These are phyloP conservation scores for Neurospora terricola DNA, from an alignment of 495 filamentous ascomycete species.

Conservation along the genomic window DNA sequence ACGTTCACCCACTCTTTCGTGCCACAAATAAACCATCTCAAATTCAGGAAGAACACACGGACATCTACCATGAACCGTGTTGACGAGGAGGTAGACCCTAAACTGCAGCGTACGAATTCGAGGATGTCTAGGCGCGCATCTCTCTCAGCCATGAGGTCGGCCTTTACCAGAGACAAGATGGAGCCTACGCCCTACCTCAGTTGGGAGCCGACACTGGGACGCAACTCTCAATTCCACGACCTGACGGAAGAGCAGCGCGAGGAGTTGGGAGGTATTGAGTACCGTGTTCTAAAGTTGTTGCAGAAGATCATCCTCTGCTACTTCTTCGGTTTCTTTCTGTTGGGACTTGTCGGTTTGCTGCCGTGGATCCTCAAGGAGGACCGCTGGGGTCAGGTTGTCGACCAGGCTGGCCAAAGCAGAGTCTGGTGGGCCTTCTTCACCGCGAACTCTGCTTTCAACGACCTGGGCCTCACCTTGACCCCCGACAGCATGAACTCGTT, in stretches of 20 bases:
- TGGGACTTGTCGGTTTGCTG: conserved; percentile 61
- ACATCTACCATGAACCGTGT: conserved; percentile 6
- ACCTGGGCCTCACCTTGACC: conserved; percentile 77
- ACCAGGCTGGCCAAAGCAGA: conserved; percentile 47
- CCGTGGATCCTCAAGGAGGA: conserved; percentile 67
- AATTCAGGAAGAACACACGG: conserved; percentile 20
- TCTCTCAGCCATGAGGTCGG: conserved; percentile 20
- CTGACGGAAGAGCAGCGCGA: conserved; percentile 83
- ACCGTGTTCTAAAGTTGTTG: conserved; percentile 78
- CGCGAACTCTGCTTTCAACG: conserved; percentile 74
- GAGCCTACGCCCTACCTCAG: conserved; percentile 75
- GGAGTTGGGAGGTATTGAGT: conserved; percentile 91
- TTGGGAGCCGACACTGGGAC: conserved; percentile 82
- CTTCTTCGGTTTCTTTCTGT: conserved; percentile 60
- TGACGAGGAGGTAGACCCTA: conserved; percentile 4
- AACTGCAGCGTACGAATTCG: conserved; percentile 3
- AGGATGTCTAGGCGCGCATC: conserved; percentile 20
- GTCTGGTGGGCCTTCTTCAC: conserved; percentile 93
- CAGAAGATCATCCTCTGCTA: conserved; percentile 68
- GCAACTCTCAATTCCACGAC: conserved; percentile 86
- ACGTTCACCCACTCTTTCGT: conserved; percentile 21
- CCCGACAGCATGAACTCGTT: conserved; percentile 91
- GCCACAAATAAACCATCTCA: conserved; percentile 14
- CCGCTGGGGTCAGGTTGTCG: conserved; percentile 51
- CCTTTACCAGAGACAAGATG: conserved; percentile 35